These are phyloP conservation scores for Lagenidium giganteum DNA, from an alignment of 352 stramenopile genomes.

Conservation along the genomic window DNA sequence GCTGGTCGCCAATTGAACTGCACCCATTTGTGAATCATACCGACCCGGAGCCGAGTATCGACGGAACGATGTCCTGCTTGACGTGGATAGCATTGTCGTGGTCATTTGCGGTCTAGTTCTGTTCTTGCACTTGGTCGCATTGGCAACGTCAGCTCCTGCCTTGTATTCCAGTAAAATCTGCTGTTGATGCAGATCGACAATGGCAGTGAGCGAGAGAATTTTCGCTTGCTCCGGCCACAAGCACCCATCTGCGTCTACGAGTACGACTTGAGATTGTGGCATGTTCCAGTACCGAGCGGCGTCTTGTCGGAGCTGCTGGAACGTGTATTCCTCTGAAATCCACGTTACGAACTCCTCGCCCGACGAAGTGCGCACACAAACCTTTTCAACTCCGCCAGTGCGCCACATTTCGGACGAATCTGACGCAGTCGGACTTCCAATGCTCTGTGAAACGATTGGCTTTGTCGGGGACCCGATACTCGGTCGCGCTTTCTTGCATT, in stretches of 20 bases:
- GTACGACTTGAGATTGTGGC: constrained; percentile 26
- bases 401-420: neutral
- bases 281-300: constrained; percentile 70
- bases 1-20: no score
- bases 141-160: constrained; percentile 9
- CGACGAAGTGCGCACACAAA: constrained; percentile 39
- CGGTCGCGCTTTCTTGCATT: constrained; percentile 22
- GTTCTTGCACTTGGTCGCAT: no score
- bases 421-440: neutral
- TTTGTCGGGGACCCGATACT: no score
- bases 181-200: constrained; percentile 38
- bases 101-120: no score
- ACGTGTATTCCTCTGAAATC: constrained; percentile 70
- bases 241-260: constrained; percentile 58
- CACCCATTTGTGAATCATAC: no score
- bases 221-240: constrained; percentile 75
- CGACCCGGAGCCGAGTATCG: no score
- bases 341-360: constrained; percentile 62
- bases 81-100: no score
- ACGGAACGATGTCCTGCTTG: no score
- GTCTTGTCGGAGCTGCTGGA: constrained; percentile 66
- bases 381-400: constrained; percentile 27
- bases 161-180: constrained; percentile 55
- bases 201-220: constrained; percentile 55
- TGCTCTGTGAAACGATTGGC: no score